Evolutionary conservation across 176 grass and related monocot species (phyloP), one percentile per base, ranked within the genome.

Genomic region (Puccinellia tenuiflora): DNA sequence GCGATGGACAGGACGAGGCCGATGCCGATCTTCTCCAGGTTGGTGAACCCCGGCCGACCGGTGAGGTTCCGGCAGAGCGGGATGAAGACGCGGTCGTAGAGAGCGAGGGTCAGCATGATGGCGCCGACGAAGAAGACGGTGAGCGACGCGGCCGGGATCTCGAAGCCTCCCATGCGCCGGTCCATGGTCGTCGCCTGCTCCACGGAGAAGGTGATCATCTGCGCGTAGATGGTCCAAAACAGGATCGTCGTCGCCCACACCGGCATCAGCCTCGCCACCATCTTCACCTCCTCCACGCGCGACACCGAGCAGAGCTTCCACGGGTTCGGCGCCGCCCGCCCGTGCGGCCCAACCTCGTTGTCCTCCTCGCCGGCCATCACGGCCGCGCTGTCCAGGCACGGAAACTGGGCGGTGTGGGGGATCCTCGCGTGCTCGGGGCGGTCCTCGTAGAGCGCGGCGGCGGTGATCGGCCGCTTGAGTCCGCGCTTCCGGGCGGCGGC

Each of bases 181-280:
- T 97, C 78, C 91, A 97, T 93, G 63, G 94, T 97, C 30, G 84
- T 93, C 12, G 94, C 91, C 90, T 97, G 94, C 74, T 93, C 94
- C 62, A 97, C 94, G 20, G 94, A 97, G 82, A 97, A 97, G 26
- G 94, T 97, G 86, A 97, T 97, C 81, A 97, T 91, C 75, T 97
- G 94, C 6, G 91, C 94, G 17, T 93, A 97, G 37, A 90, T 86
- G 54, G 94, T 97, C 94, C 94, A 97, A 88, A 97, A 97, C 54
- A 97, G 84, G 86, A 97, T 93, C 0, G 91, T 97, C 54, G 94
- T 97, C 20, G 40, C 68, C 68, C 68, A 72, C 22, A 72, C 68
- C 0, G 68, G 68, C 68, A 72, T 72, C 24, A 72, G 40, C 68
- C 68, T 72, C 68, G 14, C 68, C 40, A 72, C 68, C 68, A 72